These are phyloP conservation scores for Trametes sp. DNA, from an alignment of 1,284 basidiomycete genomes.

Conservation along the genomic window DNA sequence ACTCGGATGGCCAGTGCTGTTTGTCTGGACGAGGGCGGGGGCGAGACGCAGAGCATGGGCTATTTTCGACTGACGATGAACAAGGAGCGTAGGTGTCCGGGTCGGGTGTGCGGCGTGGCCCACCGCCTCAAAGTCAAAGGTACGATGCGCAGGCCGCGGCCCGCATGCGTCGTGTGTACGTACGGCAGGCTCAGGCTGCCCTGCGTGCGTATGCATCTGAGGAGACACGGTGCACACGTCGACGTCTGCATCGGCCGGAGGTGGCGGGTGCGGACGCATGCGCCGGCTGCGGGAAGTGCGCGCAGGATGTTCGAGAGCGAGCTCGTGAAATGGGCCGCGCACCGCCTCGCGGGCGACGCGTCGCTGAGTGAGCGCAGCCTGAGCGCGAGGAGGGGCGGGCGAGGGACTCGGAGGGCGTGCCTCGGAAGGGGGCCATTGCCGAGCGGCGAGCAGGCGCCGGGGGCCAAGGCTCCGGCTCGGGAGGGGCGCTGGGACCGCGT, in stretches of 20 bases:
- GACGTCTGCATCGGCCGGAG: background rate
- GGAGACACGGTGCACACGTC: background rate
- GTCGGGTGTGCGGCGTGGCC: slow-evolving; percentile 2
- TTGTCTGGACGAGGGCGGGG: slow-evolving; percentile 1
- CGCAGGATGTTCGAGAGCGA: background rate
- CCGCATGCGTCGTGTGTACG: background rate
- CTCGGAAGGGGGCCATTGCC: slow-evolving; percentile 17
- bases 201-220: too few relatives aligned
- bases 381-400: background rate
- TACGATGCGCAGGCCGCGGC: slow-evolving; percentile 9
- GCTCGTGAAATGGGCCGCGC: slow-evolving; percentile 4
- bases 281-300: slow-evolving; percentile 7
- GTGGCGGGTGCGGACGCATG: background rate
- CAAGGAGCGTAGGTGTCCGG: slow-evolving; percentile 5
- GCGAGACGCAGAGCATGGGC: slow-evolving; percentile 7
- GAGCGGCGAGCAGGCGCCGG: slow-evolving; percentile 12
- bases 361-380: slow-evolving; percentile 8
- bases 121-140: slow-evolving; percentile 12
- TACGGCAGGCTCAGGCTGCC: background rate
- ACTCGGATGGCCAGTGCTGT: background rate
- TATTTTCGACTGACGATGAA: background rate
- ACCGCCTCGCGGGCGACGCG: background rate
- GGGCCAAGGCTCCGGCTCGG: slow-evolving; percentile 9
- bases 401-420: background rate
- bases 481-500: slow-evolving; percentile 1